Evolutionary conservation across 306 rosid genomes (phyloP).

Genomic region (Morella rubra): DNA sequence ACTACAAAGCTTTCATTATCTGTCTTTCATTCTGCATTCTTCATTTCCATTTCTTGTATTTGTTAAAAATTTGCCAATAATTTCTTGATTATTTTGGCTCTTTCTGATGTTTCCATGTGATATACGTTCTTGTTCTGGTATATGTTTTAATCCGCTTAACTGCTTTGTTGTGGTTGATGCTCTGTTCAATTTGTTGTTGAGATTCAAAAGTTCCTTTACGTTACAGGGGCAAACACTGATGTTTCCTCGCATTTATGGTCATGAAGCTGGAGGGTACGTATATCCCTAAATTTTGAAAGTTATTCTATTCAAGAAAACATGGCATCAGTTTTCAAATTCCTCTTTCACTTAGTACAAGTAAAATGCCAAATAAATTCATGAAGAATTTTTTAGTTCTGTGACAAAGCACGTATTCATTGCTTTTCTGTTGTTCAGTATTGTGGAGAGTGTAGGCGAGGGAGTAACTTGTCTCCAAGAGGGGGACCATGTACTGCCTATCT

Average conservation of each 20-base stretch:
- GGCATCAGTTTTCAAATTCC: no score
- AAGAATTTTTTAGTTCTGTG: not conserved
- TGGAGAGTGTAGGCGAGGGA: conserved; percentile 92
- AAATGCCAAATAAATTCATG: no score
- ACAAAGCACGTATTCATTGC: conserved; percentile 1
- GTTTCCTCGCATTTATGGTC: conserved; percentile 93
- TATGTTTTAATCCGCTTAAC: no score
- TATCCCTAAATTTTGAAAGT: conserved; percentile 3
- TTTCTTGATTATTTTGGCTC: no score
- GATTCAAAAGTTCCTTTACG: not conserved
- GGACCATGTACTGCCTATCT: conserved; percentile 86
- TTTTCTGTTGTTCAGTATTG: conserved; percentile 38
- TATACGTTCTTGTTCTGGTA: no score
- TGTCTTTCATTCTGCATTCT: no score
- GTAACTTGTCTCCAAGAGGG: conserved; percentile 76
- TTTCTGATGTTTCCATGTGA: no score
- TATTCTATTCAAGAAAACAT: not conserved
- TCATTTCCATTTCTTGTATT: no score
- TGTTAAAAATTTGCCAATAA: no score
- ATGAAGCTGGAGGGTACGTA: conserved; percentile 90
- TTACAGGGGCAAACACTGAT: conserved; percentile 80
- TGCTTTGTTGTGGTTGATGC: not conserved
- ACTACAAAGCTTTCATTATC: no score
- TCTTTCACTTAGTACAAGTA: no score
- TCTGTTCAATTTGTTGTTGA: conserved; percentile 2